phyloP scores from a whole-genome alignment of 108 stramenopile species.

The Chaetoceros tenuissimus region DNA sequence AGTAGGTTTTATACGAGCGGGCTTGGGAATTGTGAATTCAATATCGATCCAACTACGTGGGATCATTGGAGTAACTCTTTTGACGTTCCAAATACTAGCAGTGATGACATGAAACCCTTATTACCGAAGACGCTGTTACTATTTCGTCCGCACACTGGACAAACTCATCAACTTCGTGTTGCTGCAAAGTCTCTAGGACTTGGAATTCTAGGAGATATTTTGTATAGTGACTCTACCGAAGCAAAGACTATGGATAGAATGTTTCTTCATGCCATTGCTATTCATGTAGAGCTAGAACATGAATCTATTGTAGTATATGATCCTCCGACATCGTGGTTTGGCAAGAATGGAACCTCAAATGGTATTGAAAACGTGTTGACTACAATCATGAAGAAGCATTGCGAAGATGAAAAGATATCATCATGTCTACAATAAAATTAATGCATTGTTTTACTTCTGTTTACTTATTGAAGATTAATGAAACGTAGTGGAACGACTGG shows the following conservation, averaged over 20 bases:
- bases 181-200: constrained; percentile 71
- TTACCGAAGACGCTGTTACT: constrained; percentile 45
- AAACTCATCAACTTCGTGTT: constrained; percentile 79
- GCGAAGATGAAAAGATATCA: no score
- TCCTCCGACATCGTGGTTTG: constrained; percentile 20
- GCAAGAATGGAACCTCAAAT: no score
- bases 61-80: neutral
- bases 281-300: constrained; percentile 27
- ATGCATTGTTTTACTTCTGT: no score
- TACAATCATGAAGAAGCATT: no score
- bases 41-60: no score
- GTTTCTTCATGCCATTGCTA: constrained; percentile 34
- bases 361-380: no score
- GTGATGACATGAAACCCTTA: neutral
- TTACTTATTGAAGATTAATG: no score
- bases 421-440: no score
- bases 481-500: no score
- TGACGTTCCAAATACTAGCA: neutral
- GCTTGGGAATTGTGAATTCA: neutral
- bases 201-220: constrained; percentile 60
- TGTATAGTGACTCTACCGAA: constrained; percentile 42
- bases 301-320: constrained; percentile 34
- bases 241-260: neutral
- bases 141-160: constrained; percentile 71
- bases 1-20: constrained; percentile 71